phyloP scores from a whole-genome alignment of 1,284 basidiomycete species.

The Ganoderma lucidum region DNA sequence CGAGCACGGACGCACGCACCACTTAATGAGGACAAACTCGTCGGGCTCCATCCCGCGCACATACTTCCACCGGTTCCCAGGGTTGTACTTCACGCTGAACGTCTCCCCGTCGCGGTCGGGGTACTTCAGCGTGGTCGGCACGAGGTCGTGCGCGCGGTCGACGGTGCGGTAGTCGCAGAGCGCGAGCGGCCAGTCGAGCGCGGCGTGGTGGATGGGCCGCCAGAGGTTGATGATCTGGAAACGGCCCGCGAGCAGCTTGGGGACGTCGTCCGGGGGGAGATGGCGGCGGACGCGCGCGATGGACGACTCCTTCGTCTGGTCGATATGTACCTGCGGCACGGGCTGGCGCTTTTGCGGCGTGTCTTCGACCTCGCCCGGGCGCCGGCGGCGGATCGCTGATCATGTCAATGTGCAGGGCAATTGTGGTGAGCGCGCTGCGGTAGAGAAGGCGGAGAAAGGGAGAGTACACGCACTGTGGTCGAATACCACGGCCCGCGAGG shows the following conservation, averaged over 20 bases:
- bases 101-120: conserved; percentile 67
- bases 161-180: conserved; percentile 69
- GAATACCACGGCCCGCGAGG: conserved; percentile 63
- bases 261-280: conserved; percentile 55
- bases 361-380: conserved; percentile 49
- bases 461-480: conserved; percentile 62
- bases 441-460: background rate
- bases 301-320: conserved; percentile 59
- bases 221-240: conserved; percentile 81
- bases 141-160: conserved; percentile 54
- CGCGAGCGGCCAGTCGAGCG: conserved; percentile 66
- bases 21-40: conserved; percentile 73
- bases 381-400: conserved; percentile 55
- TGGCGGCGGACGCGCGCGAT: conserved; percentile 59
- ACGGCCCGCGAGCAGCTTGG: conserved; percentile 51
- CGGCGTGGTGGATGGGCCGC: conserved; percentile 65
- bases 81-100: conserved; percentile 58
- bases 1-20: conserved; percentile 50
- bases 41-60: conserved; percentile 66
- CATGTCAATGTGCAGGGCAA: background rate
- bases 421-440: background rate
- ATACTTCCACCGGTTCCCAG: conserved; percentile 72
- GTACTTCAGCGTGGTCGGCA: conserved; percentile 59
- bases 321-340: conserved; percentile 57
- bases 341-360: conserved; percentile 56